These are phyloP conservation scores for Salix arbutifolia DNA, from an alignment of 345 rosid species.

Conservation along the genomic window DNA sequence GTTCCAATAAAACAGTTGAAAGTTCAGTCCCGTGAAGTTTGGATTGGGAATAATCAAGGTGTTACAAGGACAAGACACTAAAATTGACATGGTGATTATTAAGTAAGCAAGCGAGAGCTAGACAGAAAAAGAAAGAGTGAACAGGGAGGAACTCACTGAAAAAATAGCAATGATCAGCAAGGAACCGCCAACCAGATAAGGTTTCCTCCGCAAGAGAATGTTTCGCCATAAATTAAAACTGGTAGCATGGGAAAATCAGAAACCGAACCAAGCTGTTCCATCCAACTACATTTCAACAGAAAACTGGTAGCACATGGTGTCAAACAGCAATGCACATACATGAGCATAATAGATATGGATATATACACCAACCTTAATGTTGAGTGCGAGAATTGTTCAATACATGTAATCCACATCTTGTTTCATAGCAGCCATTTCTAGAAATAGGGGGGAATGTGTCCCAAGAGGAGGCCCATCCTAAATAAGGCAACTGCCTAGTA, in stretches of 20 bases:
- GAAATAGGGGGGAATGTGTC: constrained; percentile 91
- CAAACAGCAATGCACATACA: not conserved
- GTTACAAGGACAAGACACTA: not conserved
- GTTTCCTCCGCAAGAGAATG: not conserved
- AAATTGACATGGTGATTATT: not conserved
- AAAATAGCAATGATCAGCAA: not conserved
- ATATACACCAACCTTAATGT: constrained; percentile 56
- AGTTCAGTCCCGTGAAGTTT: not conserved
- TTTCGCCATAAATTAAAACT: not conserved
- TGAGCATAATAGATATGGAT: not conserved
- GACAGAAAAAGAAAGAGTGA: not conserved
- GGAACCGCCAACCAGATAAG: not conserved
- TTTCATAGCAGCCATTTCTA: constrained; percentile 98
- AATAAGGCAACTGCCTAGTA: constrained; percentile 13
- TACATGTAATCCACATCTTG: constrained; percentile 91
- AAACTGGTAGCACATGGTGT: not conserved
- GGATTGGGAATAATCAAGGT: not conserved
- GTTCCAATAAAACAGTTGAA: not conserved
- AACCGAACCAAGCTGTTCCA: not conserved
- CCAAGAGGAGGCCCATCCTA: constrained; percentile 95
- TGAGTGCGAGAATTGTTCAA: constrained; percentile 72
- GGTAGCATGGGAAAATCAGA: not conserved
- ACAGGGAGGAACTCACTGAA: not conserved
- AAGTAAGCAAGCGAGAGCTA: not conserved
- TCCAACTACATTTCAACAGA: not conserved